These are phyloP conservation scores for Beauveria pseudobassiana DNA, from an alignment of 2,329 filamentous ascomycete genomes.

Conservation along the genomic window DNA sequence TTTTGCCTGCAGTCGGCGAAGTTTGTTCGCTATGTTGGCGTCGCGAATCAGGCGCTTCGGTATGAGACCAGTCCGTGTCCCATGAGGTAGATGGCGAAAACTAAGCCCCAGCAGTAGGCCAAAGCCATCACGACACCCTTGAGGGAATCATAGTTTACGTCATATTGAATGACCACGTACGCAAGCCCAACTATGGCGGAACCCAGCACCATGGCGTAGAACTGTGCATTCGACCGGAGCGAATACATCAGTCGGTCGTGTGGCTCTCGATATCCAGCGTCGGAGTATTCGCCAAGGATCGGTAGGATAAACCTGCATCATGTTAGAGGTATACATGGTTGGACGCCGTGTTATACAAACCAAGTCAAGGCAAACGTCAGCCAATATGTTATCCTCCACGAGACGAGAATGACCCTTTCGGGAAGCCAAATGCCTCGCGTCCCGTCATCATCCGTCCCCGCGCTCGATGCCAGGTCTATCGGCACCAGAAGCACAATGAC, in stretches of 20 bases:
- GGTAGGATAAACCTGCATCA: conserved; percentile 72
- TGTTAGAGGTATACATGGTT: conserved; percentile 11
- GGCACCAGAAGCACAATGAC: conserved; percentile 89
- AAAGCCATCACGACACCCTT: conserved; percentile 87
- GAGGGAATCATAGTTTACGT: conserved; percentile 62
- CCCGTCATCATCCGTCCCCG: conserved; percentile 61
- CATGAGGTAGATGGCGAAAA: conserved; percentile 94
- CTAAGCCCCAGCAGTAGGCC: conserved; percentile 87
- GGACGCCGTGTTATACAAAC: conserved; percentile 38
- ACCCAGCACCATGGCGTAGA: conserved; percentile 72
- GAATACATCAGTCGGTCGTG: conserved; percentile 77
- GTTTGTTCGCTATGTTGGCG: conserved; percentile 64
- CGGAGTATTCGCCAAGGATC: conserved; percentile 87
- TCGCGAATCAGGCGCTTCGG: conserved; percentile 74
- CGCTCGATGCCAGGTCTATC: conserved; percentile 87
- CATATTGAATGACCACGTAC: conserved; percentile 76
- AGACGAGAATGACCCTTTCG: conserved; percentile 67
- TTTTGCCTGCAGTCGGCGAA: conserved; percentile 68
- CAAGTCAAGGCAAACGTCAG: conserved; percentile 91
- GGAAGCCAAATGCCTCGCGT: conserved; percentile 83
- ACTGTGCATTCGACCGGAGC: conserved; percentile 77
- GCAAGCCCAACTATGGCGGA: conserved; percentile 64
- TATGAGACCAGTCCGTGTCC: conserved; percentile 88
- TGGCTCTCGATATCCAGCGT: conserved; percentile 85
- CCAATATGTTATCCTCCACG: conserved; percentile 96